phyloP scores from a whole-genome alignment of 768 basidiomycete genomes.

The Hysterangium stoloniferum region DNA sequence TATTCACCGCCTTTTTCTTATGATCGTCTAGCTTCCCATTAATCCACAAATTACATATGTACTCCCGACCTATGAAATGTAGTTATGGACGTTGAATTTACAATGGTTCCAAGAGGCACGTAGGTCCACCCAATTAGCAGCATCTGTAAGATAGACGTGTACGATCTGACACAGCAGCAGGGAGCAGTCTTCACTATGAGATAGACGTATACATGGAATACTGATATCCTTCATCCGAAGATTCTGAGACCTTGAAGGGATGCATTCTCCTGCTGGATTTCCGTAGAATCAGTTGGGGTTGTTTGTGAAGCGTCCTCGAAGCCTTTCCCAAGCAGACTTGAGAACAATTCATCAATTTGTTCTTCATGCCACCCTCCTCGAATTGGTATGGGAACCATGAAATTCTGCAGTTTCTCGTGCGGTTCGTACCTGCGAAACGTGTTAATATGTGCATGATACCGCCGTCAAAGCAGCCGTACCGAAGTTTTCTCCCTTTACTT shows the following conservation, averaged over 20 bases:
- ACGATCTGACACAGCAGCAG: background rate
- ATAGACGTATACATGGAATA: background rate
- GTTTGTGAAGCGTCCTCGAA: constrained; percentile 22
- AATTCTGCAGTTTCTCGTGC: constrained; percentile 94
- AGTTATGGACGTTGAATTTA: background rate
- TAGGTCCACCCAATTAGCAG: background rate
- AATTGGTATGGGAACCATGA: constrained; percentile 82
- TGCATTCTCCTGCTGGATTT: constrained; percentile 26
- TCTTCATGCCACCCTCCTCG: constrained; percentile 85
- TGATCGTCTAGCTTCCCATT: background rate
- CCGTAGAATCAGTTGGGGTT: constrained; percentile 20
- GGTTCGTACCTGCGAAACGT: constrained; percentile 64
- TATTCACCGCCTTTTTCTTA: background rate
- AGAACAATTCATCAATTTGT: constrained; percentile 92
- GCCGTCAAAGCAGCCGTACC: constrained; percentile 36
- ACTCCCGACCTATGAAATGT: background rate
- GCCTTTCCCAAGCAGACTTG: constrained; percentile 75
- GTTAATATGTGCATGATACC: background rate
- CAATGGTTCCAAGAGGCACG: background rate
- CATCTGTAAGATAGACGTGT: background rate
- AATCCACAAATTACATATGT: background rate
- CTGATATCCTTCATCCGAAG: constrained; percentile 43
- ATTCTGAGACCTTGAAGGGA: constrained; percentile 45
- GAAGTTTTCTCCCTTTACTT: constrained; percentile 88
- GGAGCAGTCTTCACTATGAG: background rate